Conservation (phyloP, 2,329 filamentous ascomycete genomes). For the Xylaria polymorpha region DNA sequence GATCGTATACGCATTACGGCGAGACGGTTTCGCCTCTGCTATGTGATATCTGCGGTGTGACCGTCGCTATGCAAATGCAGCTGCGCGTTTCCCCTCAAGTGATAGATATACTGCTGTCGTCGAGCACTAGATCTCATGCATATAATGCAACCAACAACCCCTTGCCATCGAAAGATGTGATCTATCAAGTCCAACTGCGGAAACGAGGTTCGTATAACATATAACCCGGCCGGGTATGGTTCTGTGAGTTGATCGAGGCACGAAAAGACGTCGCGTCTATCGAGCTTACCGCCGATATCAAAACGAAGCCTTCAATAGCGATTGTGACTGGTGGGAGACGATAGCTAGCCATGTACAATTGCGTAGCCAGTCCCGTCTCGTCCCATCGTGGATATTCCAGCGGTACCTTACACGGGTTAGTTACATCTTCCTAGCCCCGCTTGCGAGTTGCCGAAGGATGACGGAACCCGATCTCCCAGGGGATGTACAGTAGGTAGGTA, state of each 20-base stretch:
- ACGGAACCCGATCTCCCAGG: neutral
- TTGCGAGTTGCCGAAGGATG: slow-evolving; percentile 9
- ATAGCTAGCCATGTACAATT: slow-evolving; percentile 27
- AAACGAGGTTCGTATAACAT: slow-evolving; percentile 6
- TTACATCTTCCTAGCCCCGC: slow-evolving; percentile 19
- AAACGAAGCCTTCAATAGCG: neutral
- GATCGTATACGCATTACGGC: slow-evolving; percentile 16
- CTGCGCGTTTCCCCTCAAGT: slow-evolving; percentile 7
- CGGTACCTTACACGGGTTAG: slow-evolving; percentile 10
- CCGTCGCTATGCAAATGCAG: slow-evolving; percentile 24
- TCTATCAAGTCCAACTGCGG: neutral
- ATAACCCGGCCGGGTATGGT: neutral
- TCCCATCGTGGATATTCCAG: neutral
- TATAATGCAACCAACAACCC: slow-evolving; percentile 1
- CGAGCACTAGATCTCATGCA: slow-evolving; percentile 19
- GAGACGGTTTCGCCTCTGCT: slow-evolving; percentile 3
- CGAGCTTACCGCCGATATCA: slow-evolving; percentile 2
- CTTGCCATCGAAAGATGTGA: slow-evolving; percentile 7
- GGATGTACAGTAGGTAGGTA: neutral
- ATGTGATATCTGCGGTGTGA: slow-evolving; percentile 25
- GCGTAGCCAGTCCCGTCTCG: slow-evolving; percentile 23
- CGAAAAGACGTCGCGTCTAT: neutral
- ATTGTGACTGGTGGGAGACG: slow-evolving; percentile 1
- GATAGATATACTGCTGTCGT: neutral
- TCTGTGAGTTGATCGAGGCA: neutral